phyloP scores from a whole-genome alignment of 495 filamentous ascomycete species.

The Penicillium herquei region DNA sequence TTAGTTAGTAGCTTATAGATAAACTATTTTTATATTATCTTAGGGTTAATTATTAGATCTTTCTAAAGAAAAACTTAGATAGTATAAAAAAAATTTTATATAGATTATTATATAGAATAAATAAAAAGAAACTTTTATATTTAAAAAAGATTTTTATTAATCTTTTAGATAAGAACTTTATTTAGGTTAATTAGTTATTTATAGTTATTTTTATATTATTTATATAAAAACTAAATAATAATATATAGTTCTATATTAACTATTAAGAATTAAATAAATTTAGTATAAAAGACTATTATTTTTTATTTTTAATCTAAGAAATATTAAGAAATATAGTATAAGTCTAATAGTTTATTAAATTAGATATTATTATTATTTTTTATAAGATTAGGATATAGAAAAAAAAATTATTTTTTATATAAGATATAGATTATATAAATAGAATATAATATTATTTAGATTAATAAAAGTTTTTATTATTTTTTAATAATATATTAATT shows the following conservation, averaged over 20 bases:
- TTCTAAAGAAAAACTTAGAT: too few relatives aligned
- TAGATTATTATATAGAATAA: too few relatives aligned
- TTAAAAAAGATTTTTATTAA: too few relatives aligned
- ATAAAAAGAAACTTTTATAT: too few relatives aligned
- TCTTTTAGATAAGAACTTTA: not conserved
- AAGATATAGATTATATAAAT: too few relatives aligned
- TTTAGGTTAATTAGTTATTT: not conserved
- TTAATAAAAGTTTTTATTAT: not conserved
- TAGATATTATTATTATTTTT: too few relatives aligned
- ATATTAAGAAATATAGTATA: too few relatives aligned
- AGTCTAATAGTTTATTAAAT: too few relatives aligned
- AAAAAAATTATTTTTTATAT: not conserved
- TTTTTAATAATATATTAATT: not conserved
- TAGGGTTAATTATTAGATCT: not conserved
- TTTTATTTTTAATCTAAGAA: too few relatives aligned
- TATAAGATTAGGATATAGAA: too few relatives aligned
- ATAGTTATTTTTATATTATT: not conserved
- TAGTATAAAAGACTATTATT: not conserved
- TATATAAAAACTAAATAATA: slow-evolving; percentile 1
- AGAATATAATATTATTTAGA: not conserved
- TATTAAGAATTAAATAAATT: not conserved
- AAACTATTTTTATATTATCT: not conserved
- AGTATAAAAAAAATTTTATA: too few relatives aligned
- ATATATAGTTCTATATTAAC: not conserved
- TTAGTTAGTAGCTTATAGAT: not conserved